Evolutionary conservation across 2,329 filamentous ascomycete genomes (phyloP), one percentile per base, ranked within the genome.

Genomic region (Nothophaeocryptopus gaeumannii): DNA sequence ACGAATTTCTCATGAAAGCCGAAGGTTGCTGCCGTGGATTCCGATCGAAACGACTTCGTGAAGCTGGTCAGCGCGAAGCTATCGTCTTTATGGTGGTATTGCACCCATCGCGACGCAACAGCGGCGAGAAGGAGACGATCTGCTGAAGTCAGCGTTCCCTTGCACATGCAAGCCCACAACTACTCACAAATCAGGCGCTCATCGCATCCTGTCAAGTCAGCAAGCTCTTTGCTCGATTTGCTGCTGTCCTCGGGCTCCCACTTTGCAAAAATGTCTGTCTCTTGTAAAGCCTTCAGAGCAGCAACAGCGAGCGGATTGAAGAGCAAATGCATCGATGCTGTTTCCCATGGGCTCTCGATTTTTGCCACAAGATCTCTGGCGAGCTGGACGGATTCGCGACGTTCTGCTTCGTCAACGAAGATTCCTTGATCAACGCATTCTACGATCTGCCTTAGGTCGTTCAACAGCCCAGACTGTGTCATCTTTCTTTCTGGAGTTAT

Each of bases 301-400:
- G 45, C 45, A 13, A 48, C 31, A 14, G 39, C 39, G 31, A 48
- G 42, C 4, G 45, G 45, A 13, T 48, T 38, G 26, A 48, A 42
- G 33, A 48, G 20, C 32, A 48, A n/a, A 32, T 42, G 26, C 31
- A 38, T 36, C 7, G 39, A 48, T 8, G 39, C 13, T 7, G 45
- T 48, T 7, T 48, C 45, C 45, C 45, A 48, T 2, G 45, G 45
- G 32, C 16, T 48, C 11, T 48, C 45, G 5, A 48, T 42, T 16
- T 48, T 48, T 9, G 45, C 1, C 2, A 48, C 31, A 10, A 48
- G 38, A 14, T 48, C 20, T 10, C 37, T 33, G 2, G 32, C 45
- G 20, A 42, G 20, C 20, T 48, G 45, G 2, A 48, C 45, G 8
- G 45, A 38, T 13, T 48, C 30, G 5, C 45, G 39, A 14, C 45